A percentile compares a stretch with the other conserved stretches of the same genome.
These are phyloP conservation scores for Terfezia claveryi DNA, from an alignment of 495 filamentous ascomycete species.

Conservation along the genomic window DNA sequence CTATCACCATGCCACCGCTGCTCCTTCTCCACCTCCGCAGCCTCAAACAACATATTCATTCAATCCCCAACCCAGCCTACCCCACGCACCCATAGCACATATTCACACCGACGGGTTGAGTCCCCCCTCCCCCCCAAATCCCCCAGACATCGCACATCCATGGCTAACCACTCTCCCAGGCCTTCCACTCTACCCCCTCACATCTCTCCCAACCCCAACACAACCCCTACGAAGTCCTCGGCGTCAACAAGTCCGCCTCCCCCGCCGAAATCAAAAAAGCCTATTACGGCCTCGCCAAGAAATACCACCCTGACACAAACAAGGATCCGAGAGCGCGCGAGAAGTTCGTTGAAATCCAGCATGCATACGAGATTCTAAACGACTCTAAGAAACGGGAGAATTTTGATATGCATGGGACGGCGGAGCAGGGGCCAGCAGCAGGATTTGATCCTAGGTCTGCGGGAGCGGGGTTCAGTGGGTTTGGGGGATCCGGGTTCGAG, in stretches of 20 bases:
- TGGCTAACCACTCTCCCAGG: constrained; percentile 24
- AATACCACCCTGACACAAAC: constrained; percentile 94
- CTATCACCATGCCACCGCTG: too few relatives aligned
- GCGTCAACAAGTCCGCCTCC: constrained; percentile 62
- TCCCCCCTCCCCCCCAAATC: too few relatives aligned
- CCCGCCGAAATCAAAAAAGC: constrained; percentile 87
- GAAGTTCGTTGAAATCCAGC: constrained; percentile 75
- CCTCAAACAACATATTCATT: too few relatives aligned
- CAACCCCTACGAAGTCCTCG: constrained; percentile 68
- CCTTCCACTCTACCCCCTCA: constrained; percentile 51
- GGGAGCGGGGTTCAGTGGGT: constrained; percentile 40
- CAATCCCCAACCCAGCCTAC: too few relatives aligned
- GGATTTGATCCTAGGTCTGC: constrained; percentile 24
- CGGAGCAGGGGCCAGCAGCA: constrained; percentile 35
- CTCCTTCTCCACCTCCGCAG: too few relatives aligned
- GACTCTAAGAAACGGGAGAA: constrained; percentile 79
- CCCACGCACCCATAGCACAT: too few relatives aligned
- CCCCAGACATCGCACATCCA: too few relatives aligned
- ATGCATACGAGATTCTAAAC: constrained; percentile 76
- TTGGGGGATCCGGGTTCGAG: constrained; percentile 41
- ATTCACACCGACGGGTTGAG: too few relatives aligned
- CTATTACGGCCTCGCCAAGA: constrained; percentile 95
- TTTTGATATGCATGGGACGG: constrained; percentile 73
- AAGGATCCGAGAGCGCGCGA: constrained; percentile 83
- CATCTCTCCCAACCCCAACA: constrained; percentile 26